Conservation (phyloP, 129 eudicot species). For the Flaveria bidentis region DNA sequence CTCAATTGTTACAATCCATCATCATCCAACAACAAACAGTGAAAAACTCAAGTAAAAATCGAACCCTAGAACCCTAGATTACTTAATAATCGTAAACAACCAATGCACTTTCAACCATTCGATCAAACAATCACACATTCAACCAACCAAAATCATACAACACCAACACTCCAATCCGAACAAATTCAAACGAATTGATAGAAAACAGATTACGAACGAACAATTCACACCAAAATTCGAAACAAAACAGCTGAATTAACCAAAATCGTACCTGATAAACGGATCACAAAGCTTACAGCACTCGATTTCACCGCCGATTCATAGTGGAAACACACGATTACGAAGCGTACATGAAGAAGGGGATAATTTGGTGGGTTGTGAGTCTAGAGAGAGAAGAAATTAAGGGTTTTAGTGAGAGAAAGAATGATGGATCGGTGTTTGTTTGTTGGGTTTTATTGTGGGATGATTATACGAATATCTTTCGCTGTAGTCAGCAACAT, state of each 20-base stretch:
- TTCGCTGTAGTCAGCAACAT: constrained; percentile 3
- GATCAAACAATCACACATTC: constrained; percentile 23
- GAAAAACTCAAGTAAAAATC: constrained; percentile 3
- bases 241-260: neutral
- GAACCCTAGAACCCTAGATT: constrained; percentile 14
- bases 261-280: constrained; percentile 29
- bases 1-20: constrained; percentile 12
- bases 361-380: constrained; percentile 20
- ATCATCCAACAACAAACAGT: neutral
- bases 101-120: constrained; percentile 30
- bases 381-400: constrained; percentile 23
- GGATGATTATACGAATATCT: constrained; percentile 18
- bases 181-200: neutral
- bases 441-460: constrained; percentile 19
- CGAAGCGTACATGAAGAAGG: neutral
- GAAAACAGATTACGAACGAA: neutral
- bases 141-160: neutral
- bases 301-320: constrained; percentile 2
- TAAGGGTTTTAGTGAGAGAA: constrained; percentile 39
- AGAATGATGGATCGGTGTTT: constrained; percentile 29
- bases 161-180: neutral
- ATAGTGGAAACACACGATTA: constrained; percentile 17
- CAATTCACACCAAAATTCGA: neutral
- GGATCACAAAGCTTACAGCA: constrained; percentile 12
- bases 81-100: constrained; percentile 5